Base-by-base conservation (phyloP, 2,329 filamentous ascomycete genomes). In the Chaetomium sp. region DNA sequence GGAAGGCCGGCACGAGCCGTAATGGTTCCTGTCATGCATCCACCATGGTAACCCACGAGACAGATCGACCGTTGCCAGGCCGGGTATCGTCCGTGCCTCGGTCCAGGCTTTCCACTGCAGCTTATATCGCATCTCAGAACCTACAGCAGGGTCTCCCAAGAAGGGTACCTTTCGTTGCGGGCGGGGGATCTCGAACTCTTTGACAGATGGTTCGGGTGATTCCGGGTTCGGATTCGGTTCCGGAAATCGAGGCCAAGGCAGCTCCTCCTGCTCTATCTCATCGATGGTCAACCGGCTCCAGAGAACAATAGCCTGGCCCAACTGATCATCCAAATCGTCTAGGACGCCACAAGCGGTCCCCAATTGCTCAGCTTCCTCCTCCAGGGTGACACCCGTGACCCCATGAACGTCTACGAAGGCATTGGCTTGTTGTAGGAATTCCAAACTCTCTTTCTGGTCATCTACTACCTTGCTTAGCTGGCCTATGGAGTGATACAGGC, bases 21-120 rank as follows among this genome's bases (percentile, higher is more conserved):
- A 61, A 8, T 65, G 63, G 27, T 29, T 19, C 5, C 21, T 27
- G 9, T 61, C 33, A 19, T 65, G 23, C 63, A 61, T 54, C 63
- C 63, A 65, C 63, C 58, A 65, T 19, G 9, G 53, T 13, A 58
- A 31, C 1, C 45, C 31, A 16, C 25, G 35, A 19, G 61, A 27
- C 25, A 13, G 33, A 19, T 45, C 6, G 0, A 53, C 9, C 0
- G 9, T 33, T 2, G 12, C 1, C 2, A 47, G 53, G 33, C 33
- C 4, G 12, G 45, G 23, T 2, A 58, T 49, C n/a, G 21, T 54
- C 5, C 33, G 53, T 19, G 25, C 21, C 4, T 21, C 2, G 23
- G 13, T 19, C 54, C 47, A 54, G 16, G 25, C 2, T 10, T n/a
- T n/a, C 58, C 54, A 57, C 29, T 54, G 53, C 25, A 29, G n/a